Evolutionary conservation across 345 rosid genomes (phyloP).

Genomic region (Citrus maxima): DNA sequence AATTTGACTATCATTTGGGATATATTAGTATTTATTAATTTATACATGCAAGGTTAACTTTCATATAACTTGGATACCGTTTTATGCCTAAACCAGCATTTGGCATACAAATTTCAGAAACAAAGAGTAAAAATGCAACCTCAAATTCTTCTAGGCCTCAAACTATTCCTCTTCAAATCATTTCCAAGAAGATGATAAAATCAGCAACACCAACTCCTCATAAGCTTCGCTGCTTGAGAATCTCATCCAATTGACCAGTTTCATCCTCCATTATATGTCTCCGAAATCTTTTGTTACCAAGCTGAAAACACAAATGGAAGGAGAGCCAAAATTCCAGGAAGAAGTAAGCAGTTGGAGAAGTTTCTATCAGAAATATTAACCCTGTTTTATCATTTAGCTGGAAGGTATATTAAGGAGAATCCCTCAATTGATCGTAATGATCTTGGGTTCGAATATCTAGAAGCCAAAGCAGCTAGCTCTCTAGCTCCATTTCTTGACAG

Average conservation of each 20-base stretch:
- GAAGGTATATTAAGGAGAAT: neutral
- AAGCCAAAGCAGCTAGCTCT: constrained; percentile 14
- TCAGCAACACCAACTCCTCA: constrained; percentile 13
- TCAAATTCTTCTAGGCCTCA: too few relatives aligned
- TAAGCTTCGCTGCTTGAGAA: neutral
- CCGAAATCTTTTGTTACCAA: neutral
- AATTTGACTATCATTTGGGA: too few relatives aligned
- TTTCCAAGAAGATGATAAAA: constrained; percentile 7
- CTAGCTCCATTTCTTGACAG: constrained; percentile 11
- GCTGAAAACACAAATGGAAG: neutral
- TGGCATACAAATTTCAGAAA: neutral
- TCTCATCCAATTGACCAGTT: neutral
- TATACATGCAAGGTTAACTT: neutral
- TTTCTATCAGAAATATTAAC: constrained; percentile 15
- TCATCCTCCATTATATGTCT: neutral
- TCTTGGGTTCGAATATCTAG: constrained; percentile 7
- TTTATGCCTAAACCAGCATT: neutral
- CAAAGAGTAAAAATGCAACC: neutral
- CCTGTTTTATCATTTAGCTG: constrained; percentile 11
- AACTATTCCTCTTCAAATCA: constrained; percentile 2
- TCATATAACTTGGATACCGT: neutral
- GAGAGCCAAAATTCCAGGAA: neutral
- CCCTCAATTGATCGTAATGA: constrained; percentile 13
- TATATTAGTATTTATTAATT: too few relatives aligned
- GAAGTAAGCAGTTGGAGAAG: neutral